phyloP scores from a whole-genome alignment of 495 filamentous ascomycete genomes.

The Letharia columbiana region DNA sequence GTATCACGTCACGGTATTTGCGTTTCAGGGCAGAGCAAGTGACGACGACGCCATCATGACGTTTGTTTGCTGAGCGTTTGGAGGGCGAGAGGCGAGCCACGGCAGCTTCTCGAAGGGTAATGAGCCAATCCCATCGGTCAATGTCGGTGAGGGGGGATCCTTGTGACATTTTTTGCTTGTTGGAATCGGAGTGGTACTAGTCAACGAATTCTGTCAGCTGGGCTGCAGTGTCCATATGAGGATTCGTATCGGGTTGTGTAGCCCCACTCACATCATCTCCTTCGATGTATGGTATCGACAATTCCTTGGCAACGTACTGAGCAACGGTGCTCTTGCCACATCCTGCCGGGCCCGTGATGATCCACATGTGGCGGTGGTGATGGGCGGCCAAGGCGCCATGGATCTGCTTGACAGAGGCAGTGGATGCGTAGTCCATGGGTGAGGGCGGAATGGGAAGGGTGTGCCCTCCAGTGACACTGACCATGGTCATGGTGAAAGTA shows the following conservation, averaged over 20 bases:
- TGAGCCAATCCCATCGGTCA: slow-evolving; percentile 99
- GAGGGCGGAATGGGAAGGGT: slow-evolving; percentile 21
- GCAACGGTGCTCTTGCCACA: slow-evolving; percentile 95
- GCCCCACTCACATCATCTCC: slow-evolving; percentile 76
- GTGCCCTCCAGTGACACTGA: slow-evolving; percentile 35
- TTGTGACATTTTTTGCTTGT: slow-evolving; percentile 88
- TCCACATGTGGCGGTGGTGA: slow-evolving; percentile 76
- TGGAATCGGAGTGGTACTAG: slow-evolving; percentile 76
- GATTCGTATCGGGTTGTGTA: not conserved
- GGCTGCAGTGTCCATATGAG: not conserved
- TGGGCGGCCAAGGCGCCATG: slow-evolving; percentile 26
- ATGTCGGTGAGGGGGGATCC: slow-evolving; percentile 85
- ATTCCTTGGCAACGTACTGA: slow-evolving; percentile 58
- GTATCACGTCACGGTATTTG: slow-evolving; percentile 95
- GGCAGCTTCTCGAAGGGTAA: slow-evolving; percentile 73
- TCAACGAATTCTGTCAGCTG: slow-evolving; percentile 6
- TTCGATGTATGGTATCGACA: slow-evolving; percentile 79
- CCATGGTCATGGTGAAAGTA: slow-evolving; percentile 31
- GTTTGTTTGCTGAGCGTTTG: slow-evolving; percentile 35
- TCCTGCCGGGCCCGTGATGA: slow-evolving; percentile 94
- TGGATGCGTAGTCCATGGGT: slow-evolving; percentile 22
- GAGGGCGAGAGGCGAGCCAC: slow-evolving; percentile 51
- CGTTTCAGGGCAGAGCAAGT: slow-evolving; percentile 95
- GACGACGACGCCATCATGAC: slow-evolving; percentile 72
- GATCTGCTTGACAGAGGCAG: slow-evolving; percentile 24